A percentile compares a stretch with the other conserved stretches of the same genome.
Evolutionary conservation across 306 rosid species (phyloP).

Genomic region (Senna siamea): DNA sequence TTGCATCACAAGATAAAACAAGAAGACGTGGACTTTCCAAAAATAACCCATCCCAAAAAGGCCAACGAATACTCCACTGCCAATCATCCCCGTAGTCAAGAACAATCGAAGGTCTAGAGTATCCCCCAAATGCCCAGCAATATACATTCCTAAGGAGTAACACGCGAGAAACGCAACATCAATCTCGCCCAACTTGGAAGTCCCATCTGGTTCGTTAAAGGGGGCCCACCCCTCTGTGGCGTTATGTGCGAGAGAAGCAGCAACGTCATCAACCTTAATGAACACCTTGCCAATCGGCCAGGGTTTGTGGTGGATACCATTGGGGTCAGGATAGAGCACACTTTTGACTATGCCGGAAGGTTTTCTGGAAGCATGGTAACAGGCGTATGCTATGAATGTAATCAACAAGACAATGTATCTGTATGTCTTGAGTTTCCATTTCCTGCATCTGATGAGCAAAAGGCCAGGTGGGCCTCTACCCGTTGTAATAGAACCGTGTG

Average conservation of each 20-base stretch:
- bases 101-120: conserved; percentile 68
- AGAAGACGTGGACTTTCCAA: conserved; percentile 64
- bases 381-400: conserved; percentile 72
- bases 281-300: conserved; percentile 52
- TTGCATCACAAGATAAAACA: conserved; percentile 64
- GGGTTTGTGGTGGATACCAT: conserved; percentile 22
- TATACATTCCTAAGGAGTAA: conserved; percentile 75
- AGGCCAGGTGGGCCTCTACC: conserved; percentile 68
- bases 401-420: conserved; percentile 62
- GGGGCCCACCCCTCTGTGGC: conserved; percentile 66
- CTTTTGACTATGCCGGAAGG: conserved; percentile 76
- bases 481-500: conserved; percentile 34
- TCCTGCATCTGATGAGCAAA: conserved; percentile 48
- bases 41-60: conserved; percentile 82
- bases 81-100: conserved; percentile 69
- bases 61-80: conserved; percentile 68
- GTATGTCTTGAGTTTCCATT: conserved; percentile 58
- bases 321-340: conserved; percentile 59
- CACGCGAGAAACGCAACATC: conserved; percentile 78
- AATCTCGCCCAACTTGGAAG: conserved; percentile 71
- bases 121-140: conserved; percentile 81
- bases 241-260: neutral
- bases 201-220: conserved; percentile 65
- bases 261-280: conserved; percentile 23
- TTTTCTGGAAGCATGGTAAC: conserved; percentile 84